phyloP scores from a whole-genome alignment of 2,329 filamentous ascomycete species.

The Diaporthe citrichinensis region DNA sequence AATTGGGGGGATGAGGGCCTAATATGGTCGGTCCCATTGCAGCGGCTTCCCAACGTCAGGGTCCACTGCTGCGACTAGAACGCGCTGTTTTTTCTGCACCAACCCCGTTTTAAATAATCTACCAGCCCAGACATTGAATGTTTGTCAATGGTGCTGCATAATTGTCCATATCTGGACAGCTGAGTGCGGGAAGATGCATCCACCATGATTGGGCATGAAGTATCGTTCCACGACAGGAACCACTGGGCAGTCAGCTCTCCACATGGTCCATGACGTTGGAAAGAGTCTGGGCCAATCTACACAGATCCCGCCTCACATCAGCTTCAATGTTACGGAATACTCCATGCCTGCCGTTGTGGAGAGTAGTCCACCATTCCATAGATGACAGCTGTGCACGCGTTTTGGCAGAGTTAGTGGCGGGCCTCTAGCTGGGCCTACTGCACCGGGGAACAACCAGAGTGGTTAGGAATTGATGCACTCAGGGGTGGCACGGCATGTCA shows the following conservation, averaged over 20 bases:
- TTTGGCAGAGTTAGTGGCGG: not conserved
- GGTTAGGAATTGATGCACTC: not conserved
- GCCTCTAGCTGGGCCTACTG: not conserved
- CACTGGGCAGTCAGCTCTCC: too few relatives aligned
- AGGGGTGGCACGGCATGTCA: constrained; percentile 6
- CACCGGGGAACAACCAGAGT: not conserved
- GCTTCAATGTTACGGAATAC: not conserved
- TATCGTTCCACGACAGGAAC: too few relatives aligned
- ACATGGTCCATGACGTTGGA: too few relatives aligned
- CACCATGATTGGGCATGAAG: not conserved
- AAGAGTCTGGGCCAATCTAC: not conserved
- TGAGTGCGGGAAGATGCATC: not conserved
- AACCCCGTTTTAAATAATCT: not conserved
- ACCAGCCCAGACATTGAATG: not conserved
- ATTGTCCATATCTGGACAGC: not conserved
- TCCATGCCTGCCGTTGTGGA: not conserved
- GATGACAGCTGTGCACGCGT: not conserved
- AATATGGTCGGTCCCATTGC: not conserved
- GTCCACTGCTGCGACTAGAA: not conserved
- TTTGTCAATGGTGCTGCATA: not conserved
- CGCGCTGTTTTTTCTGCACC: not conserved
- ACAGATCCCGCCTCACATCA: not conserved
- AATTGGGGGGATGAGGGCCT: not conserved
- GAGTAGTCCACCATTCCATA: not conserved
- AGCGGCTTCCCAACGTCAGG: not conserved